These are phyloP conservation scores for Diaporthe capsici DNA, from an alignment of 2,329 filamentous ascomycete genomes.

Conservation along the genomic window DNA sequence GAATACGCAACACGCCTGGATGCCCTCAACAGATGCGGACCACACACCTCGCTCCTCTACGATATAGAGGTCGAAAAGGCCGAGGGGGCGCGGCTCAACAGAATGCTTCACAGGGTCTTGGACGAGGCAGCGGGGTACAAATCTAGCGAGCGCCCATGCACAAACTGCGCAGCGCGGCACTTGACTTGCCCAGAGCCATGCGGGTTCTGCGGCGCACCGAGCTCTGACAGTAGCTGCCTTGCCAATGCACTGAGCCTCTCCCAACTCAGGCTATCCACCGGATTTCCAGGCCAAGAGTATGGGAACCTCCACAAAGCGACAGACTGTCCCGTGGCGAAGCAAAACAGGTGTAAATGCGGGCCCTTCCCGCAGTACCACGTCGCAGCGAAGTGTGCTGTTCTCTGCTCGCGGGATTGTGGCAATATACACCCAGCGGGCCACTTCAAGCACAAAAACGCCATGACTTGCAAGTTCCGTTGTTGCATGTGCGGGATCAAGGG, in stretches of 20 bases:
- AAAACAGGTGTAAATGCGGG: conserved; percentile 55
- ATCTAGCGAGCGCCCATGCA: conserved; percentile 43
- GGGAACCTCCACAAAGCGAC: conserved; percentile 46
- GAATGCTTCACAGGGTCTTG: background rate
- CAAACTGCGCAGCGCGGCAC: conserved; percentile 49
- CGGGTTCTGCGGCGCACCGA: conserved; percentile 52
- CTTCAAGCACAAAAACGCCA: conserved; percentile 53
- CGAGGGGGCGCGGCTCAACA: background rate
- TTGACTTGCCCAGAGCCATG: conserved; percentile 48
- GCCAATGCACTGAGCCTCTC: background rate
- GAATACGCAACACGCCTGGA: background rate
- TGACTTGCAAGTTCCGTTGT: conserved; percentile 54
- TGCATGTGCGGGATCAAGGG: conserved; percentile 58
- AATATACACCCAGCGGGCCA: conserved; percentile 45
- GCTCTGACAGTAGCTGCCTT: conserved; percentile 9
- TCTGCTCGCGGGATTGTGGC: conserved; percentile 54
- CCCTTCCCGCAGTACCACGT: conserved; percentile 56
- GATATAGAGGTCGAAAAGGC: background rate
- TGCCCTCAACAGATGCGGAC: background rate
- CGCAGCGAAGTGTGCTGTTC: conserved; percentile 50
- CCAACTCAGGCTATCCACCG: background rate
- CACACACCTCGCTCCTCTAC: background rate
- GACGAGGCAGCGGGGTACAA: background rate
- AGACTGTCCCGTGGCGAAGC: conserved; percentile 49
- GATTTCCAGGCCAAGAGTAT: background rate